Base-by-base conservation (phyloP, 2,329 filamentous ascomycete genomes). In the Phoma sp. region DNA sequence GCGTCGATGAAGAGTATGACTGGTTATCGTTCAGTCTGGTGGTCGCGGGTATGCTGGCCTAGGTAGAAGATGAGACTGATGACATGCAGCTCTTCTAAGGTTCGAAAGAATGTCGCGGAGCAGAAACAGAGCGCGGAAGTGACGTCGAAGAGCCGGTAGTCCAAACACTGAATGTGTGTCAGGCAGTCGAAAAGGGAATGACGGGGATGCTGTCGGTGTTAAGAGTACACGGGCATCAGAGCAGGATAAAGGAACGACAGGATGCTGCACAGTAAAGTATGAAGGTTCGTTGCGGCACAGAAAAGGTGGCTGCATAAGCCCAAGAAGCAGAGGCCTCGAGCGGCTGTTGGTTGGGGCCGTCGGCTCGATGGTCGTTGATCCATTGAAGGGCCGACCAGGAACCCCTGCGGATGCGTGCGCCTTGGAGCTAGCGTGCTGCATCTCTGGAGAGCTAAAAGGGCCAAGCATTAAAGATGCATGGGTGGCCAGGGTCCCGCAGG, bases 301-400 rank as follows among this genome's bases (percentile, higher is more conserved):
- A 55, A 58, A 62, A 45, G 56, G 51, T 56, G 60, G 54, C 60
- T 62, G 60, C 61, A 66, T 57, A 55, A 54, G 55, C 50, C 58
- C 61, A 63, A 61, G 59, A 60, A 57, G 57, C 58, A 39, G 60
- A 50, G 60, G 62, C 60, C 65, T 62, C 60, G 59, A 67, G 58
- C 58, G 55, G 63, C 58, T 63, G 55, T 66, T 70, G 63, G 61
- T 69, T 69, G 70, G 70, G 62, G 64, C 63, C 59, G 48, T 65
- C 64, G 57, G 63, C 63, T 60, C 60, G 59, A 57, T 63, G 62
- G 61, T 61, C 58, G 69, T 64, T 64, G 68, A 74, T 73, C 67
- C 67, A 61, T 47, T 55, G 56, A 63, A 44, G 58, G 60, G 59
- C 58, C 65, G 61, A 55, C 59, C 46, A 45, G 50, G 37, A 4